Base-by-base conservation (phyloP, 2,329 filamentous ascomycete species). In the Talaromyces sp. region DNA sequence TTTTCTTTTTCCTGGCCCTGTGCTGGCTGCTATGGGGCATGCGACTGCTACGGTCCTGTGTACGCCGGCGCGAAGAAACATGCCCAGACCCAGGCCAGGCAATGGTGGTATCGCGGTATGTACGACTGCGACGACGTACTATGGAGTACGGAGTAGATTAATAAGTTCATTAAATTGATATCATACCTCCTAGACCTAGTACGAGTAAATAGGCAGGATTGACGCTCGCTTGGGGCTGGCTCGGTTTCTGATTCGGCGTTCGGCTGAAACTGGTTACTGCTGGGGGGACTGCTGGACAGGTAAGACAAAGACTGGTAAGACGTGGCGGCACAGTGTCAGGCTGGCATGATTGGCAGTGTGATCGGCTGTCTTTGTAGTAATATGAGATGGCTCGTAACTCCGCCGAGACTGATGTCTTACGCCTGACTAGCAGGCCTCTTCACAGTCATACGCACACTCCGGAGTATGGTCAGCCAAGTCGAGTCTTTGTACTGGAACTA, bases 201-300 rank as follows among this genome's bases (percentile, higher is more conserved):
- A 56, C 16, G 7, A 22, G 8, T 27, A 48, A 22, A 16, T n/a
- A 50, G 47, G 13, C 35, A 57, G 54, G 52, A 57, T 37, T 57
- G 54, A 58, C 22, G 39, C 35, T 43, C 24, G 41, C 24, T 14
- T 52, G 48, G 39, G 31, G 43, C 33, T 48, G 58, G 59, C 19
- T 39, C 59, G 43, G 43, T 27, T 50, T 50, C 27, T 61, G 59
- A 59, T 47, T 59, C 57, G 57, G 57, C 57, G 13, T n/a, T 54
- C 50, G 50, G 50, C 50, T 54, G 50, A 54, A 35, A 54, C 50
- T 54, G 50, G 16, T n/a, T 33, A 31, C 47, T 50, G 47, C 43
- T 47, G 43, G 16, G n/a, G 22, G 22, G 22, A 45, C 41, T 45
- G 41, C 5, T 16, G 16, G 39, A 41, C 4, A 31, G 5, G 39